Base-by-base conservation (phyloP, 1,139 yeast species). In the Pichia kudriavzevii region DNA sequence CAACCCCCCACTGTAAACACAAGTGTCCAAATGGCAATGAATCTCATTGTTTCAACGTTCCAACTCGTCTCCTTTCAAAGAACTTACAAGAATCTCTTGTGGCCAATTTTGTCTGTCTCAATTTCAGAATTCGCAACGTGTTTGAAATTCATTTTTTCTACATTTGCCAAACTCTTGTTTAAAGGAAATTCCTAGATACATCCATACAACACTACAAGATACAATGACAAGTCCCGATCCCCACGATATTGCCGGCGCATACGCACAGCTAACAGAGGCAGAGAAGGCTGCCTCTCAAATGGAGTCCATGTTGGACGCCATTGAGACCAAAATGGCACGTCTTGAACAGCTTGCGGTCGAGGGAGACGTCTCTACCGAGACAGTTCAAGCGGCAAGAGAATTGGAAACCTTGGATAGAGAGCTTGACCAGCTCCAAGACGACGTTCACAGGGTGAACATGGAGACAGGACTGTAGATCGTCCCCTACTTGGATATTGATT, bases 311-410 rank as follows among this genome's bases (percentile, higher is more conserved):
- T 59, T 77, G 28, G 80, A 75, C 45, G 56, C 60, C 19, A 57
- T 77, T 29, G 83, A 77, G 46, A 65, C 63, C 21, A 72, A 69
- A 44, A 67, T 77, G 61, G 78, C 71, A 33, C 59, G 32, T n/a
- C 17, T 42, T 15, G 40, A 36, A 13, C 35, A 32, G n/a, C 14
- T 39, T 14, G 36, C 30, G 17, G 22, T 6, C 6, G 22, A 15
- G 2, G 22, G 19, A 5, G 26, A 21, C 15, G 20, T 20, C 3
- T 9, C 22, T 7, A 16, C 20, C 13, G 8, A 4, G n/a, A n/a
- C n/a, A n/a, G n/a, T n/a, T n/a, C 25, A 28, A 12, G 31, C 15
- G n/a, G 31, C 20, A 13, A 19, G n/a, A 12, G 31, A 22, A 11
- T 9, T 32, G 7, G 5, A 8, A 2, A 34, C 18, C 8, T 24